Conservation (phyloP, 768 basidiomycete genomes). For the Megacollybia marginata region DNA sequence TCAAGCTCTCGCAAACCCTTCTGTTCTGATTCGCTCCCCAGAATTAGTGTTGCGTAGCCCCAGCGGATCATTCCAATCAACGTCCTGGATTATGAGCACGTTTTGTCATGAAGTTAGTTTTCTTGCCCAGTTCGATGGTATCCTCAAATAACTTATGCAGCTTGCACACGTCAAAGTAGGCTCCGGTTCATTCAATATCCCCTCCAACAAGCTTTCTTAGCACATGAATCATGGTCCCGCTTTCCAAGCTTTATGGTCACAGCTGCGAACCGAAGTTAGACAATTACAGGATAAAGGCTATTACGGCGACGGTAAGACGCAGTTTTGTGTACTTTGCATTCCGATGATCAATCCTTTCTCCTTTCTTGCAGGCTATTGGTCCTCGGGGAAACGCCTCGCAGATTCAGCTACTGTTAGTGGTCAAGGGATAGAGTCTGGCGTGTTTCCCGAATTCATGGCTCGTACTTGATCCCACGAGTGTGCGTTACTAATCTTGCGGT, state of each 20-base stretch:
- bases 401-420: constrained; percentile 54
- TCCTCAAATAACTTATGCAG: constrained; percentile 28
- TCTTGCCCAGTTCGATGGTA: background rate
- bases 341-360: background rate
- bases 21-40: constrained; percentile 16
- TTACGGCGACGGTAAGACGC: constrained; percentile 59
- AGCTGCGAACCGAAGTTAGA: constrained; percentile 57
- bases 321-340: background rate
- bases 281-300: constrained; percentile 70
- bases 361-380: constrained; percentile 62
- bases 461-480: background rate
- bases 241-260: constrained; percentile 71
- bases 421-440: constrained; percentile 42
- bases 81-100: constrained; percentile 65
- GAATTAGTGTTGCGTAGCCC: constrained; percentile 68
- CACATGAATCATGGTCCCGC: constrained; percentile 75
- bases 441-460: constrained; percentile 77
- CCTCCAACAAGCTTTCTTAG: constrained; percentile 24
- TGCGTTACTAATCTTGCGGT: background rate
- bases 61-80: constrained; percentile 53
- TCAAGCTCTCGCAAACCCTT: background rate
- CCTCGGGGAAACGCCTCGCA: constrained; percentile 60
- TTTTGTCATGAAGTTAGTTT: constrained; percentile 73
- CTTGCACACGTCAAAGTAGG: constrained; percentile 76
- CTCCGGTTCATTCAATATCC: background rate